phyloP scores from a whole-genome alignment of 2,329 filamentous ascomycete species.

The Aaosphaeria arxii region DNA sequence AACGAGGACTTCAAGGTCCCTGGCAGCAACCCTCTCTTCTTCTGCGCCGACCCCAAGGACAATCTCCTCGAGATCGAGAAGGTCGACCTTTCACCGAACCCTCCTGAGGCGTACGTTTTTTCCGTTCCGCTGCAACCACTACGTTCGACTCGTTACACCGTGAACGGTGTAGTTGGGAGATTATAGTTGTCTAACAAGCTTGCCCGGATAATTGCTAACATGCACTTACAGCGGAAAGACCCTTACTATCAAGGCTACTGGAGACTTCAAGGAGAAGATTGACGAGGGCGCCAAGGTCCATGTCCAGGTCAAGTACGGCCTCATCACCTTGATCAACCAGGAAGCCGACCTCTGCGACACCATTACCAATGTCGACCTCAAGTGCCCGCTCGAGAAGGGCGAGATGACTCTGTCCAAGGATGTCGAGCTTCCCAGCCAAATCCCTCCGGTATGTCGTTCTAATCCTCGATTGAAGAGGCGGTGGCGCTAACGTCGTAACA shows the following conservation, averaged over 20 bases:
- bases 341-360: constrained; percentile 85
- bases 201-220: too few species aligned
- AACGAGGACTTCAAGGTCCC: constrained; percentile 64
- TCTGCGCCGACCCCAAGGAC: constrained; percentile 67
- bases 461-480: not conserved
- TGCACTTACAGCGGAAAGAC: constrained; percentile 62
- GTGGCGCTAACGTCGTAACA: constrained; percentile 30
- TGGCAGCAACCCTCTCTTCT: constrained; percentile 80
- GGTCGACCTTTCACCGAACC: constrained; percentile 82
- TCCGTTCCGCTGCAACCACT: not conserved
- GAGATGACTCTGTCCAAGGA: constrained; percentile 71
- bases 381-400: constrained; percentile 85
- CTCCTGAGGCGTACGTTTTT: constrained; percentile 68
- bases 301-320: constrained; percentile 86
- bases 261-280: constrained; percentile 70
- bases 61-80: constrained; percentile 74
- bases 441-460: constrained; percentile 71
- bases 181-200: too few species aligned
- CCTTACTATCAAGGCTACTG: constrained; percentile 75
- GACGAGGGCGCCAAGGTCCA: constrained; percentile 77
- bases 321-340: constrained; percentile 84
- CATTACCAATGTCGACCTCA: constrained; percentile 79
- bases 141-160: not conserved
- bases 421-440: constrained; percentile 79
- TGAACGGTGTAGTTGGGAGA: too few species aligned